Base-by-base conservation (phyloP, 2,329 filamentous ascomycete genomes). In the Paecilomyces niveus region DNA sequence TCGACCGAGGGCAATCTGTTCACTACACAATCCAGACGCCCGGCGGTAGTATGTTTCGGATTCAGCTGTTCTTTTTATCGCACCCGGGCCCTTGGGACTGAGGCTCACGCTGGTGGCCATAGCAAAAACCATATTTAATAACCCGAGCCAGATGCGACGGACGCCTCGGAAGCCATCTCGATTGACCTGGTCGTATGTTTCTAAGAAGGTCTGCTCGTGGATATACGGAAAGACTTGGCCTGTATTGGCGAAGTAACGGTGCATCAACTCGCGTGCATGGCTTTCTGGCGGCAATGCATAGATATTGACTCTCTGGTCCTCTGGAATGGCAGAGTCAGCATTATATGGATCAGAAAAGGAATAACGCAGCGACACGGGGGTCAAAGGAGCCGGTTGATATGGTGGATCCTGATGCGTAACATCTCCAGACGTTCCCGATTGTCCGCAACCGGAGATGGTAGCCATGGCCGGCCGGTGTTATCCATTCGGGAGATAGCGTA, bases 81-180 rank as follows among this genome's bases (percentile, higher is more conserved):
- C 66, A 1, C 74, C 65, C 3, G 65, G 69, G 5, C 72, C 58
- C 3, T 68, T 65, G 1, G 58, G 62, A 33, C 68, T 66, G 8
- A 67, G 63, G 8, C 64, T 69, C 0, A 73, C 71, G n/a, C 72
- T 77, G 10, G 70, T 74, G 0, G 78, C 76, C 70, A 83, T 77
- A 1, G 80, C 79, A 1, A 83, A 68, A 0, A 83, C 73, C 58
- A 81, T 78, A 54, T 83, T 82, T 0, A 83, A 63, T 2, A 82
- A 62, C 0, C 78, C 78, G 0, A 83, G 71, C 81, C 80, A 83
- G 0, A 80, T 77, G n/a, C 75, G 72, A 0, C 79, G 70, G 0
- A 77, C 74, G 2, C 67, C 71, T 0, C 64, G 70, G 45, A 76
- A 70, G 15, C 68, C 64, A 3, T 63, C 68, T 11, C 56, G 61